These are phyloP conservation scores for Exophiala phaeomuriformis DNA, from an alignment of 2,329 filamentous ascomycete species.

Conservation along the genomic window DNA sequence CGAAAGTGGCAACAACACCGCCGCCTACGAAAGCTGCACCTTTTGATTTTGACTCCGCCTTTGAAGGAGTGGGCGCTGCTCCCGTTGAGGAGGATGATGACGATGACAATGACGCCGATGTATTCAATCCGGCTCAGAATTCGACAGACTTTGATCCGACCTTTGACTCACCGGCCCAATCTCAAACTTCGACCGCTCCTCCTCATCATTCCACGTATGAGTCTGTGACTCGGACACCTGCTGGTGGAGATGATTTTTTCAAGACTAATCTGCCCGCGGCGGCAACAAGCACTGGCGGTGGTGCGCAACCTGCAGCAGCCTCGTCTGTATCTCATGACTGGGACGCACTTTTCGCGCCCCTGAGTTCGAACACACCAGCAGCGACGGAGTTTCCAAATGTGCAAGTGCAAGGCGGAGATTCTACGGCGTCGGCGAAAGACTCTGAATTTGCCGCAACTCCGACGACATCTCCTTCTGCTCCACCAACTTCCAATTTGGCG, in stretches of 20 bases:
- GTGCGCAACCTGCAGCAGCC: constrained; percentile 34
- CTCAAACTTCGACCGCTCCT: constrained; percentile 32
- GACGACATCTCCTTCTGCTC: not conserved
- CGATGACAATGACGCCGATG: constrained; percentile 50
- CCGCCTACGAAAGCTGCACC: constrained; percentile 31
- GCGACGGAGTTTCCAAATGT: not conserved
- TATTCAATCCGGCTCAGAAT: constrained; percentile 37
- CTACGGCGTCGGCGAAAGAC: not conserved
- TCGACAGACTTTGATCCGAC: constrained; percentile 41
- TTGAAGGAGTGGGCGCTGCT: constrained; percentile 39
- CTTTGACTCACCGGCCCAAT: constrained; percentile 38
- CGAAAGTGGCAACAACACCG: constrained; percentile 25
- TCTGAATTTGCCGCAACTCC: not conserved
- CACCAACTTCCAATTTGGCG: not conserved
- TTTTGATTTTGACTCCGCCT: constrained; percentile 43
- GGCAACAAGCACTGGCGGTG: constrained; percentile 20
- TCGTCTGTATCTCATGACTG: constrained; percentile 62
- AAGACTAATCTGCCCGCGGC: constrained; percentile 31
- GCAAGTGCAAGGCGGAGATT: not conserved
- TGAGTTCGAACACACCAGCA: constrained; percentile 12
- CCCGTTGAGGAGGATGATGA: constrained; percentile 40
- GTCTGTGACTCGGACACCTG: constrained; percentile 18
- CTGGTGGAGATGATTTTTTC: constrained; percentile 41
- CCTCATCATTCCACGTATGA: constrained; percentile 25
- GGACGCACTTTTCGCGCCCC: constrained; percentile 78